phyloP scores from a whole-genome alignment of 768 basidiomycete genomes.

The Tricholoma furcatifolium region DNA sequence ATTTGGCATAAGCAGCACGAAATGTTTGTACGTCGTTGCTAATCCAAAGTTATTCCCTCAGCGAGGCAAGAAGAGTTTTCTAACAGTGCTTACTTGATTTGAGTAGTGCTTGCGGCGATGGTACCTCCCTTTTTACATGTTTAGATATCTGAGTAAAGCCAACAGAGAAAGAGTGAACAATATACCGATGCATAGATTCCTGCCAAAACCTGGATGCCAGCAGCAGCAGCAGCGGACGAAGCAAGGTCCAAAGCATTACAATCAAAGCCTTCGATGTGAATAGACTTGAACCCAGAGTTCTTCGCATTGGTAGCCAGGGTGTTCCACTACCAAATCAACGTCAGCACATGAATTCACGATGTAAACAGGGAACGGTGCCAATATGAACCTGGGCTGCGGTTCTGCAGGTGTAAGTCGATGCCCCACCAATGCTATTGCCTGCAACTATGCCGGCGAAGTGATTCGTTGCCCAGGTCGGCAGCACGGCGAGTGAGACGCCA shows the following conservation, averaged over 20 bases:
- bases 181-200: slow-evolving; percentile 33
- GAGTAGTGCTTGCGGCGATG: slow-evolving; percentile 23
- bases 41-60: neutral
- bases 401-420: slow-evolving; percentile 29
- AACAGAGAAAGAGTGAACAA: neutral
- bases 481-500: slow-evolving; percentile 12
- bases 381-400: slow-evolving; percentile 30
- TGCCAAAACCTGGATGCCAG: slow-evolving; percentile 30
- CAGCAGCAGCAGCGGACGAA: slow-evolving; percentile 31
- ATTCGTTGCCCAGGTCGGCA: slow-evolving; percentile 23
- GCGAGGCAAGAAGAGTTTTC: neutral
- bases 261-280: slow-evolving; percentile 36
- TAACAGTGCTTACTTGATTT: slow-evolving; percentile 26
- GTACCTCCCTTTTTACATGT: slow-evolving; percentile 27
- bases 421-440: slow-evolving; percentile 32
- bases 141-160: neutral
- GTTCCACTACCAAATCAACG: slow-evolving; percentile 30
- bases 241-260: slow-evolving; percentile 34
- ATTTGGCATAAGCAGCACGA: slow-evolving; percentile 28
- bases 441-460: slow-evolving; percentile 32
- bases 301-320: slow-evolving; percentile 28
- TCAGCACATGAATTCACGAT: neutral
- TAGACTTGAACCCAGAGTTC: slow-evolving; percentile 30
- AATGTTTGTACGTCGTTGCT: slow-evolving; percentile 37
- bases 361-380: neutral